Evolutionary conservation across 2,329 filamentous ascomycete species (phyloP).

Genomic region (Fusarium sp.): DNA sequence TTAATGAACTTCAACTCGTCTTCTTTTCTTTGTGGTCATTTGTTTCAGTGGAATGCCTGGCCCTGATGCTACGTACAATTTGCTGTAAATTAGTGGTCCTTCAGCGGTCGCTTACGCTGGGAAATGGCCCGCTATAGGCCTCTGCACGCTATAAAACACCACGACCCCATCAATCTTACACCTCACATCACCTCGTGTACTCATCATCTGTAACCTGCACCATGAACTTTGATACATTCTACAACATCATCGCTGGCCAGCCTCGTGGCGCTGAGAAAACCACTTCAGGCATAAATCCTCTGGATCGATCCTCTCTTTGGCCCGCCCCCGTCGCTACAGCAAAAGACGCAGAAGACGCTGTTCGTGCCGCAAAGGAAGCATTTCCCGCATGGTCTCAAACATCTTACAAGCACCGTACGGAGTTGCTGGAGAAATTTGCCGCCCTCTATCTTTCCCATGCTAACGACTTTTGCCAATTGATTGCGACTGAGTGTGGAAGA

Average conservation of each 20-base stretch:
- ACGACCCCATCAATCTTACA: too few species aligned
- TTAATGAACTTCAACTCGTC: too few species aligned
- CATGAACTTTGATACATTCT: neutral
- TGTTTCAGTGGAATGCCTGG: too few species aligned
- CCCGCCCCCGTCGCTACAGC: neutral
- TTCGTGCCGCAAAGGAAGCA: neutral
- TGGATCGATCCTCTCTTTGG: neutral
- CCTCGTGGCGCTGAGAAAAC: neutral
- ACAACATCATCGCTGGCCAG: neutral
- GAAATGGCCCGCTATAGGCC: too few species aligned
- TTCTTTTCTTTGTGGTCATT: too few species aligned
- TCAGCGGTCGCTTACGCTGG: too few species aligned
- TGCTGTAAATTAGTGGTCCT: too few species aligned
- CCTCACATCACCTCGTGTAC: too few species aligned
- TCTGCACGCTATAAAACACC: too few species aligned
- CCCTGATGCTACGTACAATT: too few species aligned
- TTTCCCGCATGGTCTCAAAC: neutral
- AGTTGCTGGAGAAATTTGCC: neutral
- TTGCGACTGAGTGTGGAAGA: neutral
- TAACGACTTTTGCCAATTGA: neutral
- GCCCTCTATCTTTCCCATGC: neutral
- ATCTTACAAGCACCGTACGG: neutral
- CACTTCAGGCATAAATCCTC: neutral
- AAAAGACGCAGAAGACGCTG: neutral
- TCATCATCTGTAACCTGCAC: rapidly evolving